Conservation (phyloP, 306 rosid species). For the Chamaecrista fasciculata region DNA sequence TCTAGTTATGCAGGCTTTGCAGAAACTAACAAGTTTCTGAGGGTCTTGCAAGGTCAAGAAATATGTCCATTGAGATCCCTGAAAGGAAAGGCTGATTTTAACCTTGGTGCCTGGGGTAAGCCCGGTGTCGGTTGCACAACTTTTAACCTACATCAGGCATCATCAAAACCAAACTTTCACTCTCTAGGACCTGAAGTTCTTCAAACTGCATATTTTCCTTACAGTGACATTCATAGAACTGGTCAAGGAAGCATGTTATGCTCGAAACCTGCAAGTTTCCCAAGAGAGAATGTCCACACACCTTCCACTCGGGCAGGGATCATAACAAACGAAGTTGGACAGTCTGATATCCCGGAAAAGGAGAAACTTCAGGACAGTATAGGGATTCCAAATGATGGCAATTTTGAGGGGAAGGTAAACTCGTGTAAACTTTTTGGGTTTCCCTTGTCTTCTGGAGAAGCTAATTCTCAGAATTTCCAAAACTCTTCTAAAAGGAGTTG, state of each 20-base stretch:
- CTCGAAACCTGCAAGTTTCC: constrained; percentile 48
- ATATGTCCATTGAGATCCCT: constrained; percentile 73
- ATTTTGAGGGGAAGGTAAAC: constrained; percentile 43
- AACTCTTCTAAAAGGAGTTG: constrained; percentile 79
- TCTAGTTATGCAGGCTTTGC: constrained; percentile 64
- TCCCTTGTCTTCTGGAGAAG: constrained; percentile 65
- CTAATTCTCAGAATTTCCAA: constrained; percentile 43
- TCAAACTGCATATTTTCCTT: constrained; percentile 60
- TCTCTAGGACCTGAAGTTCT: constrained; percentile 49
- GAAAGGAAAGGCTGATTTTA: constrained; percentile 57
- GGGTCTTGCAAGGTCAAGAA: constrained; percentile 99
- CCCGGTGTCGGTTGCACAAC: constrained; percentile 48
- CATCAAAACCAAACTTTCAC: constrained; percentile 52
- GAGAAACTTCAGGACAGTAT: constrained; percentile 47
- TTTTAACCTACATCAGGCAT: constrained; percentile 55
- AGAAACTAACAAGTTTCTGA: constrained; percentile 70
- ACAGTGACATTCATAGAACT: constrained; percentile 48
- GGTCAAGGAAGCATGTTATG: constrained; percentile 47
- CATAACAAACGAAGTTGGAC: constrained; percentile 49
- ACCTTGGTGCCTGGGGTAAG: constrained; percentile 67
- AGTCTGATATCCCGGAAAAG: constrained; percentile 41
- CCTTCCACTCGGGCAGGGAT: constrained; percentile 49
- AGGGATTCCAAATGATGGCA: constrained; percentile 59
- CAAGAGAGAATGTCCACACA: constrained; percentile 44
- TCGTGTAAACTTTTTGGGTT: constrained; percentile 83